Base-by-base conservation (phyloP, 257 asterid species). In the Plantago elongata region DNA sequence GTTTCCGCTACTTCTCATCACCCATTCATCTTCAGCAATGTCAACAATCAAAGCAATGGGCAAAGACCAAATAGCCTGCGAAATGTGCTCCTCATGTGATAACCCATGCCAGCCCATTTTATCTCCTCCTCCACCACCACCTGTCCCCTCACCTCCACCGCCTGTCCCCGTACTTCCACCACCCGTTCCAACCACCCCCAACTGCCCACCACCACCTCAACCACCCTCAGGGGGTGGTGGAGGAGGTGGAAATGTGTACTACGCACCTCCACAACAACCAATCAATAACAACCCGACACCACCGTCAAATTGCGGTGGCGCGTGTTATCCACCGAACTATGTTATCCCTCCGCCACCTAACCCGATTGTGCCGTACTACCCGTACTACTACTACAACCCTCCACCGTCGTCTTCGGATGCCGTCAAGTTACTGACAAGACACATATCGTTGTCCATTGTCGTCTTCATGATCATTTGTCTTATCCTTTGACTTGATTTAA, bases 31-130 rank as follows among this genome's bases (percentile, higher is more conserved):
- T 45, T 55, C 9, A 7, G 72, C 89, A 45, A 79, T 62, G 79
- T 64, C 88, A 7, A 50, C 87, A 0, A 73, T 79, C 1, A 63
- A 71, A 14, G 83, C 95, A 55, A 40, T 81, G 66, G 17, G 77
- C 22, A 86, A 72, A 66, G 83, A 80, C 65, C 88, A 82, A 62
- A 62, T 77, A 0, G 27, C 84, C 73, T 86, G 97, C 83, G 66
- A 82, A 69, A 74, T 79, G 84, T 89, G 95, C 77, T 71, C 87
- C 5, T 61, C 84, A 13, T 84, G 95, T 61, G 88, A 81, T 51
- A 83, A 85, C 38, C 94, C 97, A 4, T 82, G 97, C 17, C 94
- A 84, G 29, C 94, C 97, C 9, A 43, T 74, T 51, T 52, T 30
- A 45, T 70, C 85, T 43, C 87, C 95, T 0, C 86, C 83, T 5